phyloP scores from a whole-genome alignment of 495 filamentous ascomycete species.

The Penicillium paxilli region DNA sequence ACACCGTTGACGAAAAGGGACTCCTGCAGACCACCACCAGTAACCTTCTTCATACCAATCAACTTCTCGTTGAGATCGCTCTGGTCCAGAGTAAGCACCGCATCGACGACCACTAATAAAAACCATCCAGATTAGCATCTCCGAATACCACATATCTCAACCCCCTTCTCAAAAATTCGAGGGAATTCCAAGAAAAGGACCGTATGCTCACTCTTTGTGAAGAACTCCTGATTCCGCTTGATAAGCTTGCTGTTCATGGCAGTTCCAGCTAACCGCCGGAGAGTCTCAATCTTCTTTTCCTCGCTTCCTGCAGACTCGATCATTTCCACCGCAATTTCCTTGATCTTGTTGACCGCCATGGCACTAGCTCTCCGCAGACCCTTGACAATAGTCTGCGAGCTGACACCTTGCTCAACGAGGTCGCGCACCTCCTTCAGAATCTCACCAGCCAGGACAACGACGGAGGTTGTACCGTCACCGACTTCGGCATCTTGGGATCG shows the following conservation, averaged over 20 bases:
- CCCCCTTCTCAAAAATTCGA: not conserved
- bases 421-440: slow-evolving; percentile 95
- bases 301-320: slow-evolving; percentile 53
- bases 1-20: slow-evolving; percentile 97
- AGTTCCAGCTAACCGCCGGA: slow-evolving; percentile 87
- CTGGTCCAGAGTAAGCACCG: slow-evolving; percentile 94
- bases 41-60: slow-evolving; percentile 97
- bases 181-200: not conserved
- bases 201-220: slow-evolving; percentile 80
- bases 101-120: slow-evolving; percentile 88
- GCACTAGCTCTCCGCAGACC: slow-evolving; percentile 82
- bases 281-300: slow-evolving; percentile 83
- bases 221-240: slow-evolving; percentile 94
- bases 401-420: slow-evolving; percentile 93
- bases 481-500: slow-evolving; percentile 99
- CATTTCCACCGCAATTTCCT: slow-evolving; percentile 92
- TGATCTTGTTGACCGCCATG: slow-evolving; percentile 98
- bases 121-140: slow-evolving; percentile 4
- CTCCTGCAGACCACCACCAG: slow-evolving; percentile 93
- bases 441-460: slow-evolving; percentile 93
- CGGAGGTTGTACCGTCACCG: slow-evolving; percentile 95
- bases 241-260: slow-evolving; percentile 99
- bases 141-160: not conserved
- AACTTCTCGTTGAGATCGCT: slow-evolving; percentile 96
- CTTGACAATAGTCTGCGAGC: slow-evolving; percentile 96